These are phyloP conservation scores for Astragalus glycyphyllos DNA, from an alignment of 306 rosid genomes.

Conservation along the genomic window DNA sequence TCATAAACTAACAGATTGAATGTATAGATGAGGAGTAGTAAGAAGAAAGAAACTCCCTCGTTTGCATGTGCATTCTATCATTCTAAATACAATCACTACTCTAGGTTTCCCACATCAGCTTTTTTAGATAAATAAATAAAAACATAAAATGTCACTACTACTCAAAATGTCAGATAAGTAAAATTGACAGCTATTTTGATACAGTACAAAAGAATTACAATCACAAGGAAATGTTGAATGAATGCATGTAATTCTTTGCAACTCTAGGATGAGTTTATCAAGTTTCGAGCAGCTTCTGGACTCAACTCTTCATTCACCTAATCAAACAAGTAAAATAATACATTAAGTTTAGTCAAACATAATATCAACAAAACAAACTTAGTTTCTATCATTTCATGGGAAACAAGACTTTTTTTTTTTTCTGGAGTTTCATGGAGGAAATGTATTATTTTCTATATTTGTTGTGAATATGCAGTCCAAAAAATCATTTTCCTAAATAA, in stretches of 20 bases:
- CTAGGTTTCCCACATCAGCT: background rate
- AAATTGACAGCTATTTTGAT: constrained; percentile 36
- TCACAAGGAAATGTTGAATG: constrained; percentile 33
- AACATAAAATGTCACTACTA: background rate
- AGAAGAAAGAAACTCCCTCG: background rate
- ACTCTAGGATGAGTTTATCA: constrained; percentile 55
- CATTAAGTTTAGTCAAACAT: background rate
- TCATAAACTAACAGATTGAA: too few relatives aligned
- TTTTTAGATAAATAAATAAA: background rate
- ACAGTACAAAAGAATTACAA: constrained; percentile 45
- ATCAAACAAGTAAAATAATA: background rate
- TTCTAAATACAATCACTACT: constrained; percentile 7
- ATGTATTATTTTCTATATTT: constrained; percentile 1
- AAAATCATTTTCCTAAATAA: constrained; percentile 6
- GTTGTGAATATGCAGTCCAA: background rate
- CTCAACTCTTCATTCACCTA: constrained; percentile 79
- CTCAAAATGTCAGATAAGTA: constrained; percentile 19
- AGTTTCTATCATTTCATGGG: background rate
- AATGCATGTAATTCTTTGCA: constrained; percentile 29
- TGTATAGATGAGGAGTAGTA: too few relatives aligned
- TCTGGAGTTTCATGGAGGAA: constrained; percentile 18
- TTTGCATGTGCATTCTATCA: constrained; percentile 6
- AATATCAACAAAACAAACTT: background rate
- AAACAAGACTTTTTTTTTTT: too few relatives aligned
- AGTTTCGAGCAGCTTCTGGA: constrained; percentile 64